Conservation (phyloP, 176 grass and related monocot species). For the Phyllostachys edulis region DNA sequence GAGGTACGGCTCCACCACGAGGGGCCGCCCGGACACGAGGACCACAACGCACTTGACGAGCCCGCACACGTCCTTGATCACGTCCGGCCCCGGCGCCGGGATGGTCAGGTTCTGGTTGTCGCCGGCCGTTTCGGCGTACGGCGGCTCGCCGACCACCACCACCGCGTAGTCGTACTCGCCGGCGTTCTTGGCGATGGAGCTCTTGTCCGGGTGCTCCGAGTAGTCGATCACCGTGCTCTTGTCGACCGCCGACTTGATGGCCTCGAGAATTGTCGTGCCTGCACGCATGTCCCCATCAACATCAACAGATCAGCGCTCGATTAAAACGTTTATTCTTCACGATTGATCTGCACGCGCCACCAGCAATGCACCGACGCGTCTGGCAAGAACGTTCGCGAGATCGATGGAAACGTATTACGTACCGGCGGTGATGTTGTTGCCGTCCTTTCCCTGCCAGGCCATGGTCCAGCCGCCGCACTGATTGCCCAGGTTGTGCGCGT, state of each 20-base stretch:
- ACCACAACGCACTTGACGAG: slow-evolving; percentile 67
- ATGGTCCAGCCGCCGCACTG: slow-evolving; percentile 87
- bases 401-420: background rate
- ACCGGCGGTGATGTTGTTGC: slow-evolving; percentile 64
- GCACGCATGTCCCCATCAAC: background rate
- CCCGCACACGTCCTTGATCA: slow-evolving; percentile 51
- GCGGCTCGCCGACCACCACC: slow-evolving; percentile 55
- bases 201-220: slow-evolving; percentile 48
- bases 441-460: slow-evolving; percentile 56
- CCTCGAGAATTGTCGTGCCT: slow-evolving; percentile 69
- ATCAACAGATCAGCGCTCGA: background rate
- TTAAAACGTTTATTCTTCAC: background rate
- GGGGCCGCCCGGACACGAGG: slow-evolving; percentile 63
- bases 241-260: slow-evolving; percentile 51
- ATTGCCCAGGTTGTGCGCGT: slow-evolving; percentile 64
- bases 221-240: slow-evolving; percentile 46
- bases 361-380: too few species aligned
- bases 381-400: background rate
- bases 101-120: slow-evolving; percentile 63
- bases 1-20: slow-evolving; percentile 78
- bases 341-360: background rate
- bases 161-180: slow-evolving; percentile 55
- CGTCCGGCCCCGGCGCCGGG: slow-evolving; percentile 36
- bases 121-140: slow-evolving; percentile 63
- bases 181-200: slow-evolving; percentile 17